Percentiles rank a stretch among this genome's conserved stretches.
Evolutionary conservation across 2,329 filamentous ascomycete species (phyloP).

Genomic region (Fusarium brachygibbosum): DNA sequence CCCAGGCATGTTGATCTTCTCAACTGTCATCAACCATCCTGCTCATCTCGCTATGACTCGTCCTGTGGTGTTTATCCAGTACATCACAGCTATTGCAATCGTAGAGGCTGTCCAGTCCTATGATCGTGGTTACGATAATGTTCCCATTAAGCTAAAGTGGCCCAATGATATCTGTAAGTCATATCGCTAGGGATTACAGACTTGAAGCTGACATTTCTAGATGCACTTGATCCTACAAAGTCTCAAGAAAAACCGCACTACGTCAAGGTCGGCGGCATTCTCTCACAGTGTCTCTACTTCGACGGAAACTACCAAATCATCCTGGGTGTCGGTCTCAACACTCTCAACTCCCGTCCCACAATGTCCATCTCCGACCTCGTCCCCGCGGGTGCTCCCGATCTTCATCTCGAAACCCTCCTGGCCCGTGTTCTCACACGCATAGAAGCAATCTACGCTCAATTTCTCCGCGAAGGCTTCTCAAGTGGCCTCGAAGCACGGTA

Average conservation of each 20-base stretch:
- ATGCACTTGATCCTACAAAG: conserved; percentile 74
- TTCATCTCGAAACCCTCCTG: conserved; percentile 83
- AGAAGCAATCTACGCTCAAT: conserved; percentile 81
- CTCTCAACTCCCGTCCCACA: conserved; percentile 85
- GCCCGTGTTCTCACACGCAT: conserved; percentile 84
- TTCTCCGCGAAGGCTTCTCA: conserved; percentile 82
- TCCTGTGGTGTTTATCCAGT: conserved; percentile 94
- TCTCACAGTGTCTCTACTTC: conserved; percentile 88
- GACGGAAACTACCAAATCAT: conserved; percentile 85
- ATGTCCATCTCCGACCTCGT: conserved; percentile 86
- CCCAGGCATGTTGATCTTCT: conserved; percentile 87
- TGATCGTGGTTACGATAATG: conserved; percentile 76
- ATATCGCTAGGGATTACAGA: rapidly evolving
- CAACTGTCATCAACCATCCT: conserved; percentile 86
- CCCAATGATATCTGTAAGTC: conserved; percentile 89
- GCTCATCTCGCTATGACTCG: conserved; percentile 77
- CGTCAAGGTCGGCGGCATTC: conserved; percentile 92
- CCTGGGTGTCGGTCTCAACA: conserved; percentile 88
- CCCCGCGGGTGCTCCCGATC: conserved; percentile 63
- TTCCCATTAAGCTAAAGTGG: conserved; percentile 94
- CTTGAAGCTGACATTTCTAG: conserved; percentile 50
- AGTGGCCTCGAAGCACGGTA: conserved; percentile 79
- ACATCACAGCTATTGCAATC: conserved; percentile 88
- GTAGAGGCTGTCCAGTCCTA: conserved; percentile 87
- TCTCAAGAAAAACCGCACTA: conserved; percentile 66